phyloP scores from a whole-genome alignment of 352 stramenopile genomes.

The Pythium oligandrum region DNA sequence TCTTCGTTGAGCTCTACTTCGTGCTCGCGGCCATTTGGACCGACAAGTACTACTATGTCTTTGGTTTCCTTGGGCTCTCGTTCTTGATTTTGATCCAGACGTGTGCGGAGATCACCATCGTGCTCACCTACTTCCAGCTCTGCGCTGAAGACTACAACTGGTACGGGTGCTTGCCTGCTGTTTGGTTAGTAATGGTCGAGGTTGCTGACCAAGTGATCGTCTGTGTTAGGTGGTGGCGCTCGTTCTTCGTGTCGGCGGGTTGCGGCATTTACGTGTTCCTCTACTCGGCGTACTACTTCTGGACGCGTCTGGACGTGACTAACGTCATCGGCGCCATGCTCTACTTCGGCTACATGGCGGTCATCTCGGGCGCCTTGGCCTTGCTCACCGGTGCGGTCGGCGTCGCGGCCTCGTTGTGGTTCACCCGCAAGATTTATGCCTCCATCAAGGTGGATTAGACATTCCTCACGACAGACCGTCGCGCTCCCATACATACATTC shows the following conservation, averaged over 20 bases:
- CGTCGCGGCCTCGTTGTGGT: constrained; percentile 97
- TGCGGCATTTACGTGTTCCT: constrained; percentile 98
- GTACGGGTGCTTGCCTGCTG: constrained; percentile 47
- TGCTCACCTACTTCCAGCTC: constrained; percentile 99
- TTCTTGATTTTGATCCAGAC: constrained; percentile 98
- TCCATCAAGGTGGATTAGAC: constrained; percentile 97
- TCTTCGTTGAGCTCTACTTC: constrained; percentile 99
- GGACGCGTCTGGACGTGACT: constrained; percentile 92
- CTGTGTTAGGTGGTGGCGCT: constrained; percentile 94
- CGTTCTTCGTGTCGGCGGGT: constrained; percentile 95
- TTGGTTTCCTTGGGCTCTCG: constrained; percentile 98
- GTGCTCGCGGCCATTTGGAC: constrained; percentile 98
- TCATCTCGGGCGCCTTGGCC: constrained; percentile 95
- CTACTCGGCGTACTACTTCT: constrained; percentile 99
- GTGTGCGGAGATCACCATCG: constrained; percentile 98
- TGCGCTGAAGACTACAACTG: constrained; percentile 99
- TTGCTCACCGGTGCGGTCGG: constrained; percentile 96
- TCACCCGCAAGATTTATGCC: constrained; percentile 98
- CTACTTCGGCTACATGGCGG: constrained; percentile 99
- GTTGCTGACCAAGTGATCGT: not conserved
- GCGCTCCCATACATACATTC: not conserved
- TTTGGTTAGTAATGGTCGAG: too few relatives aligned
- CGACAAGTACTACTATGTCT: constrained; percentile 99
- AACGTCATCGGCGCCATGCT: constrained; percentile 89
- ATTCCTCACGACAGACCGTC: not conserved